phyloP scores from a whole-genome alignment of 768 basidiomycete species.

The Nidularia sp. region DNA sequence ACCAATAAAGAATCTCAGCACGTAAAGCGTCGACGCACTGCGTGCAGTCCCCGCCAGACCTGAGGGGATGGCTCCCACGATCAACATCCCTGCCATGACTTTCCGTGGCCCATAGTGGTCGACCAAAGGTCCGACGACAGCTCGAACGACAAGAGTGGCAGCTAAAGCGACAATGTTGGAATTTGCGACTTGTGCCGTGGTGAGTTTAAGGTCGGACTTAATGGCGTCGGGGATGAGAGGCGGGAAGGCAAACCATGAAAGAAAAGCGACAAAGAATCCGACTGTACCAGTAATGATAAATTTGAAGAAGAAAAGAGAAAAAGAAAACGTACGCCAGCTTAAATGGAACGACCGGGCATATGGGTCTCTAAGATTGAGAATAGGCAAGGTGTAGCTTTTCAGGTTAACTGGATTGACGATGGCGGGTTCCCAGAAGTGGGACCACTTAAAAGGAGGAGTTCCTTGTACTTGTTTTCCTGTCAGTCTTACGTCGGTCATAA shows the following conservation, averaged over 20 bases:
- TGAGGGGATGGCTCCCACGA: slow-evolving; percentile 55
- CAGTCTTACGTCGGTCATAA: no score
- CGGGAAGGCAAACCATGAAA: slow-evolving; percentile 57
- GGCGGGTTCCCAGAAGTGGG: slow-evolving; percentile 26
- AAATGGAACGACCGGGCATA: slow-evolving; percentile 51
- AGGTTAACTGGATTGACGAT: slow-evolving; percentile 46
- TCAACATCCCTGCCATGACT: slow-evolving; percentile 49
- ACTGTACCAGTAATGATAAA: slow-evolving; percentile 12
- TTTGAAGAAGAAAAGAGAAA: not conserved
- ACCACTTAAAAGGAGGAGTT: slow-evolving; percentile 24
- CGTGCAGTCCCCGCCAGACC: slow-evolving; percentile 51
- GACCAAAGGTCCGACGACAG: slow-evolving; percentile 46
- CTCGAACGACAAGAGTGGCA: slow-evolving; percentile 45
- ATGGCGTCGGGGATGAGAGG: slow-evolving; percentile 56
- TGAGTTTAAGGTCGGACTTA: slow-evolving; percentile 46
- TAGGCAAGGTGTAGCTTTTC: slow-evolving; percentile 48
- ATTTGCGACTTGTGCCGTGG: slow-evolving; percentile 41
- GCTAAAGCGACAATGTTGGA: slow-evolving; percentile 45
- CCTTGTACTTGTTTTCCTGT: not conserved
- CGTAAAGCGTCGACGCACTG: slow-evolving; percentile 30
- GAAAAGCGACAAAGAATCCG: slow-evolving; percentile 50
- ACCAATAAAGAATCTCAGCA: slow-evolving; percentile 54
- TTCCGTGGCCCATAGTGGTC: slow-evolving; percentile 49
- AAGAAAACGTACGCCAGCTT: slow-evolving; percentile 18
- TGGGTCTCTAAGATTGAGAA: slow-evolving; percentile 42